Evolutionary conservation across 2,329 filamentous ascomycete genomes (phyloP).

Genomic region (Shiraia bambusicola): DNA sequence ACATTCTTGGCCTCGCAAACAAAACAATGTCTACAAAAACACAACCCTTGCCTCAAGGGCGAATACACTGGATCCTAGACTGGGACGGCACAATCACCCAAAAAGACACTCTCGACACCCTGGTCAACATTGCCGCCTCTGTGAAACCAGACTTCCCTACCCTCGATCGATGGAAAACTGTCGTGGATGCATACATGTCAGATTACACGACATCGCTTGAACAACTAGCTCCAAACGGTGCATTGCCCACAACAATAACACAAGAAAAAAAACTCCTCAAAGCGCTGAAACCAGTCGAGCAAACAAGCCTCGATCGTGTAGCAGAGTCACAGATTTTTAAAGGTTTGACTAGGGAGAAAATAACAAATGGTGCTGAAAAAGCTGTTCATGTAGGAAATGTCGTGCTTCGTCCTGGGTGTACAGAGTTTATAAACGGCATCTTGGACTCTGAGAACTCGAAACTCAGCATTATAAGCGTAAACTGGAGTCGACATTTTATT

Average conservation of each 20-base stretch:
- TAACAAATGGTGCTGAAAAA: conserved; percentile 27
- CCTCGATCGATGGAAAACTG: conserved; percentile 38
- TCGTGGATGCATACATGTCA: conserved; percentile 46
- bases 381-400: conserved; percentile 37
- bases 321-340: conserved; percentile 44
- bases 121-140: conserved; percentile 44
- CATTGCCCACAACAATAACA: conserved; percentile 30
- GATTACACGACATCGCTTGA: conserved; percentile 43
- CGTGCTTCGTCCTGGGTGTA: conserved; percentile 42
- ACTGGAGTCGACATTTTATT: conserved; percentile 52
- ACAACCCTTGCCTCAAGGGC: conserved; percentile 1
- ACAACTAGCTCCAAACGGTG: conserved; percentile 23
- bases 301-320: conserved; percentile 45
- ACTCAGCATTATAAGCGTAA: conserved; percentile 49
- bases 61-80: conserved; percentile 47
- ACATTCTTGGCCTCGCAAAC: too few relatives aligned
- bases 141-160: conserved; percentile 23
- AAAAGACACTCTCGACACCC: conserved; percentile 48
- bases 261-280: conserved; percentile 44
- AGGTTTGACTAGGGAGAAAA: conserved; percentile 34
- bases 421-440: conserved; percentile 32
- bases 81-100: conserved; percentile 52
- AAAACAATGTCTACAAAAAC: conserved; percentile 15
- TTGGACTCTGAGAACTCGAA: conserved; percentile 1
- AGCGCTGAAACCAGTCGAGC: conserved; percentile 43